phyloP scores from a whole-genome alignment of 768 basidiomycete species.

The Nidularia sp. region DNA sequence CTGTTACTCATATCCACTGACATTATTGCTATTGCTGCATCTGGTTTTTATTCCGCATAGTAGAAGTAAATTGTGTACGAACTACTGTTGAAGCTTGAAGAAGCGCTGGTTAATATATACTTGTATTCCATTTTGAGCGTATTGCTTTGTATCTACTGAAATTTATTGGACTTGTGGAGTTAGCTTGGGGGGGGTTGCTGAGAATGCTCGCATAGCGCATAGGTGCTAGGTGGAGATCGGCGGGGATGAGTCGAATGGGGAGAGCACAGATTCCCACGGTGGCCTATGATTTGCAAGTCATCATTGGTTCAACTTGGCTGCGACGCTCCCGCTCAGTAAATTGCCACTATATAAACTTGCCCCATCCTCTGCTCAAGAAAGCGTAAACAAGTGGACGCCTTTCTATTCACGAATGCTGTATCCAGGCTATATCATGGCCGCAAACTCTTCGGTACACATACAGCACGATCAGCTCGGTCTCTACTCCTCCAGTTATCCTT shows the following conservation, averaged over 20 bases:
- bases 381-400: neutral
- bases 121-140: neutral
- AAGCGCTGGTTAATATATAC: slow-evolving; percentile 3
- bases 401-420: neutral
- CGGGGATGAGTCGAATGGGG: no score
- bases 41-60: slow-evolving; percentile 14
- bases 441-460: neutral
- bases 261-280: no score
- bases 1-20: slow-evolving; percentile 15
- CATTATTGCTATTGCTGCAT: slow-evolving; percentile 19
- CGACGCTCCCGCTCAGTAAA: no score
- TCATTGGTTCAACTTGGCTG: no score
- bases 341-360: neutral
- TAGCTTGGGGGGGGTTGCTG: no score
- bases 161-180: no score
- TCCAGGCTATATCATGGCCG: slow-evolving; percentile 2
- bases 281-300: no score
- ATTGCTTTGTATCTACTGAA: neutral
- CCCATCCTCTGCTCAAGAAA: neutral
- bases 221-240: no score
- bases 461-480: slow-evolving; percentile 28
- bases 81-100: neutral
- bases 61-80: slow-evolving; percentile 22
- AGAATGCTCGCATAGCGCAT: no score
- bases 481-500: slow-evolving; percentile 32